phyloP scores from a whole-genome alignment of 1,284 basidiomycete species.

The Laetiporus sulphureus region DNA sequence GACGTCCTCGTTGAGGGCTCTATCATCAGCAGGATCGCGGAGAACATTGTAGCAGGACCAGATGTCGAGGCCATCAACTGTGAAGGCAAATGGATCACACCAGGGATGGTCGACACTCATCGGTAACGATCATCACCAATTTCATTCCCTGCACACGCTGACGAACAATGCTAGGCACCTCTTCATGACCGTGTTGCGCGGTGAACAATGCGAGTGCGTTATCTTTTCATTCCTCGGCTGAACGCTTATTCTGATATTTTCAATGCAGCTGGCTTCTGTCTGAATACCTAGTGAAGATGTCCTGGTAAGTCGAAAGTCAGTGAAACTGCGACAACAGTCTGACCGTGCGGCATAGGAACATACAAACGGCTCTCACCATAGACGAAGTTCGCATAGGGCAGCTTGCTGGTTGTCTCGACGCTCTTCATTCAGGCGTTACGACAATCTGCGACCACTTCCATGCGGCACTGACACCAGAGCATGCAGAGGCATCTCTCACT shows the following conservation, averaged over 20 bases:
- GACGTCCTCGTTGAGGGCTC: conserved; percentile 25
- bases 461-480: conserved; percentile 22
- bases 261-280: conserved; percentile 24
- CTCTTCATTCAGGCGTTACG: conserved; percentile 27
- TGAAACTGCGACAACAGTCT: not conserved
- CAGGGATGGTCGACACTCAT: conserved; percentile 28
- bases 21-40: conserved; percentile 20
- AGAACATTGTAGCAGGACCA: conserved; percentile 15
- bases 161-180: conserved; percentile 16
- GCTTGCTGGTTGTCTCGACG: conserved; percentile 28
- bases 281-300: conserved; percentile 26
- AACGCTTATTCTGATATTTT: too few relatives aligned
- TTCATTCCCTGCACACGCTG: not conserved
- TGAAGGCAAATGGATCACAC: conserved; percentile 26
- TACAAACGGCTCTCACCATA: conserved; percentile 22
- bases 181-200: conserved; percentile 26
- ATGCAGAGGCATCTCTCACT: conserved; percentile 22
- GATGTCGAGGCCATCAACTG: conserved; percentile 24
- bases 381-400: conserved; percentile 26
- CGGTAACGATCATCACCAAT: conserved; percentile 13
- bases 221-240: too few relatives aligned
- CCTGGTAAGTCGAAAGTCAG: conserved; percentile 14
- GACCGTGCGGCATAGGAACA: conserved; percentile 12
- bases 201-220: conserved; percentile 25
- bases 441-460: conserved; percentile 30